phyloP scores from a whole-genome alignment of 208 protist genomes.

The Acanthamoeba culbertsoni region DNA sequence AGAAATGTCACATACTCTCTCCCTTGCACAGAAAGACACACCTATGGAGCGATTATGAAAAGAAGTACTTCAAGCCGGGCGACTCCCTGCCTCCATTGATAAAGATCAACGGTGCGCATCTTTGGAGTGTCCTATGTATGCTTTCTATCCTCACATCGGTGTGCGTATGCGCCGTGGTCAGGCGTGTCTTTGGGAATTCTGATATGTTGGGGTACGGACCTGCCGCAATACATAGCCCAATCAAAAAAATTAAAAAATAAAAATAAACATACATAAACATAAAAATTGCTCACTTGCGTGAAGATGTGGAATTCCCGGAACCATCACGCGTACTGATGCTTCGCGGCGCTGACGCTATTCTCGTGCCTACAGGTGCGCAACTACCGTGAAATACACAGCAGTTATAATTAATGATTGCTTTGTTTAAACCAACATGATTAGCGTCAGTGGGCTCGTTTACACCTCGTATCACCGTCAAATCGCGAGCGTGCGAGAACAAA shows the following conservation, averaged over 20 bases:
- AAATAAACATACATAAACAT: neutral
- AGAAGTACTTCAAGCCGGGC: neutral
- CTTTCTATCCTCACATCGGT: neutral
- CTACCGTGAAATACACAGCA: too few species aligned
- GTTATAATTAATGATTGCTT: too few species aligned
- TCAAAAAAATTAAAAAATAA: neutral
- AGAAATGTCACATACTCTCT: too few species aligned
- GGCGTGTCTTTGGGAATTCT: neutral
- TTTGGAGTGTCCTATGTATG: neutral
- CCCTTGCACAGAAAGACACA: conserved; percentile 27
- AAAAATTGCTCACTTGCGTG: neutral
- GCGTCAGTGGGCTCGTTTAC: neutral
- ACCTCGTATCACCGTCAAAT: neutral
- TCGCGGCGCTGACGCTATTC: neutral
- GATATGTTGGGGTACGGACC: conserved; percentile 7
- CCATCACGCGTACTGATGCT: conserved; percentile 2
- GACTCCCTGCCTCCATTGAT: neutral
- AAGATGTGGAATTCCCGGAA: neutral
- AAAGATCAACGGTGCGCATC: neutral
- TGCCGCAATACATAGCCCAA: too few species aligned
- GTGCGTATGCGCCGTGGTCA: neutral
- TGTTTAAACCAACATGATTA: neutral
- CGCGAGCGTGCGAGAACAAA: conserved; percentile 6
- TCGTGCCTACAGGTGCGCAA: neutral
- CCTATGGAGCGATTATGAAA: neutral